Base-by-base conservation (phyloP, 2,329 filamentous ascomycete genomes). In the Paecilomyces formosus region DNA sequence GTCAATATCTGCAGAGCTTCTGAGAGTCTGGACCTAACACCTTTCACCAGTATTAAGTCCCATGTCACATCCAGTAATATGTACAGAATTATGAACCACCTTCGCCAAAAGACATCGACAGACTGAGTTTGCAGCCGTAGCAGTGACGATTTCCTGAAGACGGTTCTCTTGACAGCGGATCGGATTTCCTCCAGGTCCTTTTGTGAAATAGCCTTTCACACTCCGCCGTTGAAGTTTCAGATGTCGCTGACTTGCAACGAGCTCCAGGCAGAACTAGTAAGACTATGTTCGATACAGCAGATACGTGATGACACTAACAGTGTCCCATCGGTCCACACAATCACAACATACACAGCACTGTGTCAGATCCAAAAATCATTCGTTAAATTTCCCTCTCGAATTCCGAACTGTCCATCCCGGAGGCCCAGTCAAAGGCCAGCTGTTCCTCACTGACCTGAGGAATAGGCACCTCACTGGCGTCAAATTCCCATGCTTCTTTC, bases 401-500 rank as follows among this genome's bases (percentile, higher is more conserved):
- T 18, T 45, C 39, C 39, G 39, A 45, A 9, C 39, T 45, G 8
- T 45, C 39, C 39, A 45, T 45, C 18, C 39, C 39, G 18, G 39
- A 45, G 6, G 39, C 39, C 39, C 39, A 45, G 39, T 45, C 39
- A 18, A 45, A 45, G 13, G n/a, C n/a, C 6, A 45, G 8, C 2
- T 45, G 39, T 18, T 45, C 39, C n/a, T 45, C 39, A 9, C 39
- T 45, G 39, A 45, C 18, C 13, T 45, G 39, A 0, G 73, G 72
- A 31, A 76, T 70, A 1, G 62, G 58, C 3, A 74, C 66, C 28
- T 69, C 65, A 9, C 66, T 66, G 15, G 73, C 73, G 52, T 76
- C 73, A 55, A 72, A 74, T 24, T 68, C 69, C 72, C 72, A 76
- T 50, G 63, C 71, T 11, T 59, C 65, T 54, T 69, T 65, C 53